Base-by-base conservation (phyloP, 148 eudicot genomes). In the Chenopodium formosanum region DNA sequence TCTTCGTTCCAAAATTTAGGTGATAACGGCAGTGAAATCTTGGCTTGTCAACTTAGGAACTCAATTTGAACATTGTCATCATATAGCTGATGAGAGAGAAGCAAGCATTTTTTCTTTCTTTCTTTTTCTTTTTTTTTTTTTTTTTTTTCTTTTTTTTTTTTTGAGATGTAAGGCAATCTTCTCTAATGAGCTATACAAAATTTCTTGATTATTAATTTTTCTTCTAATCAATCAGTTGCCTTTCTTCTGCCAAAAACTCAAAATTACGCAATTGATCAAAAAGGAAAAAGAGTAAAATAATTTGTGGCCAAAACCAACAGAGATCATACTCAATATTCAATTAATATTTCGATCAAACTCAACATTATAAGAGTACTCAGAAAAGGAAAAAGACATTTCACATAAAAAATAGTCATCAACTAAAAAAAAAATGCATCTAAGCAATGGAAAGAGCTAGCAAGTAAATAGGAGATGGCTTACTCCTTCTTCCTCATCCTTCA, bases 401-500 rank as follows among this genome's bases (percentile, higher is more conserved):
- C 23, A 23, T 19, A 9, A 6, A 70, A 37, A 9, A 72, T 1
- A 4, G 58, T 25, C 13, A 13, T 52, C 7, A 79, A 52, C 17
- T 79, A 69, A 29, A 31, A 31, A 22, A 64, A 64, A 46, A n/a
- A 14, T 23, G 7, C 29, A n/a, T 11, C 10, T 47, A 47, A 27
- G 76, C 16, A 66, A 66, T 78, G 52, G 50, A 34, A 53, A 37
- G 12, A 76, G 20, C 7, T 63, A 40, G 46, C 64, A 81, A 62
- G 22, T 46, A 6, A 72, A 81, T n/a, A 70, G 68, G 63, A 76
- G 62, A 84, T 68, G 16, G 44, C 88, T 83, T 92, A 94, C 98
- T 88, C 84, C 92, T 69, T 82, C 83, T 76, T 92, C 93, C 83
- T 91, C 94, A 47, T 92, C 91, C 76, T 86, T 86, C 80, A 81